Percentiles rank a stretch among this genome's conserved stretches.
Evolutionary conservation across 306 rosid species (phyloP).

Genomic region (Vigna nakashimae): DNA sequence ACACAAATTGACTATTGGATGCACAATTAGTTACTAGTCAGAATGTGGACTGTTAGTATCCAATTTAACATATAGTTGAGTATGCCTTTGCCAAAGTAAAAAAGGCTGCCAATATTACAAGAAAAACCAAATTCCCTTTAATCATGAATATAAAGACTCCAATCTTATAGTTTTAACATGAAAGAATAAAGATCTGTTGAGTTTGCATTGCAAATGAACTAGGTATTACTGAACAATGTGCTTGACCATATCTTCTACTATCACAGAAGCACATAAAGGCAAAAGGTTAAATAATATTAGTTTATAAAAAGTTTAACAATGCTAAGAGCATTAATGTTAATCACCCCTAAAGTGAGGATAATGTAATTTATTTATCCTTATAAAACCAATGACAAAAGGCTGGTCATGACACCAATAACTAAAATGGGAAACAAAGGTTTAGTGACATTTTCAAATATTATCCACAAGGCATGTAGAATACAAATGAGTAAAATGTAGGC

Average conservation of each 20-base stretch:
- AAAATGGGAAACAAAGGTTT: conserved; percentile 9
- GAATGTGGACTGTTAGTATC: conserved; percentile 11
- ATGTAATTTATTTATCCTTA: not conserved
- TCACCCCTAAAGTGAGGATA: not conserved
- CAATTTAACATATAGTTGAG: not conserved
- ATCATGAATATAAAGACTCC: not conserved
- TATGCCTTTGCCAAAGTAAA: not conserved
- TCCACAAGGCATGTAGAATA: not conserved
- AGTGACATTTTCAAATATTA: not conserved
- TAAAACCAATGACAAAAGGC: not conserved
- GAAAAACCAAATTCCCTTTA: not conserved
- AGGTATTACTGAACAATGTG: not conserved
- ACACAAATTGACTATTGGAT: not conserved
- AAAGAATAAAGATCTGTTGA: conserved; percentile 1
- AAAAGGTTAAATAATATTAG: not conserved
- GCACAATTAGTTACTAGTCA: conserved; percentile 8
- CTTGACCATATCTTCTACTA: not conserved
- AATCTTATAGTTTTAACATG: not conserved
- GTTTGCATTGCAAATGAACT: conserved; percentile 8
- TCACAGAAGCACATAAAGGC: not conserved
- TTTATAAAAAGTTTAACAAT: not conserved
- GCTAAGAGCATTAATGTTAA: not conserved
- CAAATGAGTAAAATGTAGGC: not conserved
- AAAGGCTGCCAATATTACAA: not conserved
- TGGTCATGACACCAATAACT: not conserved